Conservation (phyloP, 768 basidiomycete species). For the Leccinum olivaceopallidum region DNA sequence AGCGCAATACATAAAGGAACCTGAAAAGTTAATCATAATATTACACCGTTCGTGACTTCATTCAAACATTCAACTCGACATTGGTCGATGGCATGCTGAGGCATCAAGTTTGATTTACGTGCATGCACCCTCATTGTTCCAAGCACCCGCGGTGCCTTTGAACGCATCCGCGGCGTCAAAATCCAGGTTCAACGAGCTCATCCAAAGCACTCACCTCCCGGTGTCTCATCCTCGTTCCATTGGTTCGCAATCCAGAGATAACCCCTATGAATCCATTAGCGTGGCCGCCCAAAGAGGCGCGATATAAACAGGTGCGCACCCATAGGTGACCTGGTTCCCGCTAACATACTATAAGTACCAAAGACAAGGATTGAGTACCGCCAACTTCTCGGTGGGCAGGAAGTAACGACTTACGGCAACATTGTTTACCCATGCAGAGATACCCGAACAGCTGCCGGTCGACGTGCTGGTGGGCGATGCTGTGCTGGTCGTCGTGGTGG, state of each 20-base stretch:
- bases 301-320: slow-evolving; percentile 27
- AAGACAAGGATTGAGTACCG: neutral
- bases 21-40: neutral
- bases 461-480: slow-evolving; percentile 25
- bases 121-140: slow-evolving; percentile 59
- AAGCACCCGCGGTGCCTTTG: slow-evolving; percentile 50
- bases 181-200: neutral
- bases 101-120: neutral
- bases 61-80: neutral
- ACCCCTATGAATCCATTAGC: slow-evolving; percentile 32
- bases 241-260: slow-evolving; percentile 50
- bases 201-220: slow-evolving; percentile 24
- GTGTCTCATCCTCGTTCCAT: slow-evolving; percentile 44
- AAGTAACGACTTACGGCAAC: slow-evolving; percentile 35
- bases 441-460: slow-evolving; percentile 40
- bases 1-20: neutral
- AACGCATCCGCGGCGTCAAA: neutral
- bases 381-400: neutral
- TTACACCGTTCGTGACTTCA: neutral
- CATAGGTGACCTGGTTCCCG: slow-evolving; percentile 42
- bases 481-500: slow-evolving; percentile 1
- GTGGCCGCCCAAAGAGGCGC: no score
- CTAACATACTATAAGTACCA: slow-evolving; percentile 38
- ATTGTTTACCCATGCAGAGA: slow-evolving; percentile 43
- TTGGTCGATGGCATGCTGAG: neutral